Evolutionary conservation across 2,329 filamentous ascomycete species (phyloP).

Genomic region (Hymenoscyphus infarciens): DNA sequence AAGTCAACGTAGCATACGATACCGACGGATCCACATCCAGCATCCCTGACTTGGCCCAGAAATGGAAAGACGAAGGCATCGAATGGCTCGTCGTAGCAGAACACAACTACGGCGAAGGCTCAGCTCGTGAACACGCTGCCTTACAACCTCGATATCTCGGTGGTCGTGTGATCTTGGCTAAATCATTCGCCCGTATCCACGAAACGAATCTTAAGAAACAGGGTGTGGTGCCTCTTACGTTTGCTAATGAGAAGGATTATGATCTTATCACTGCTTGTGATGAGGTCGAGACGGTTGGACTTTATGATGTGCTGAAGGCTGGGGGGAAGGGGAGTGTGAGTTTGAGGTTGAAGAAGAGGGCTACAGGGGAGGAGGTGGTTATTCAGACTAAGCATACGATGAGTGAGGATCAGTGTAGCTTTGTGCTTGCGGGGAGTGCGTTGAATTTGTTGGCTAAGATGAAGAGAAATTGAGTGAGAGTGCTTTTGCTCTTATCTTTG

Average conservation of each 20-base stretch:
- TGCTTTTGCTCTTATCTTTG: background rate
- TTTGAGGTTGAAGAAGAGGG: slow-evolving; percentile 60
- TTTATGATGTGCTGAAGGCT: slow-evolving; percentile 75
- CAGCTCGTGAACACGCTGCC: slow-evolving; percentile 83
- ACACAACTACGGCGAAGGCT: slow-evolving; percentile 95
- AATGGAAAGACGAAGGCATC: slow-evolving; percentile 72
- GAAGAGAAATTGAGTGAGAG: slow-evolving; percentile 14
- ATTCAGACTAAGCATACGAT: slow-evolving; percentile 85
- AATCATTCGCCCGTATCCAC: slow-evolving; percentile 88
- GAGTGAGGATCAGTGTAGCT: slow-evolving; percentile 84
- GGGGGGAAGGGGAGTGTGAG: slow-evolving; percentile 75
- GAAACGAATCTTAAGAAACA: slow-evolving; percentile 98
- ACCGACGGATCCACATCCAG: slow-evolving; percentile 68
- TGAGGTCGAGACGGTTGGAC: slow-evolving; percentile 73
- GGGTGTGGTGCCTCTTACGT: slow-evolving; percentile 90
- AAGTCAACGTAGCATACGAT: slow-evolving; percentile 92
- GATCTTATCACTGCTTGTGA: slow-evolving; percentile 80
- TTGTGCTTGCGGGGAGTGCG: slow-evolving; percentile 90
- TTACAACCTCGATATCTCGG: slow-evolving; percentile 89
- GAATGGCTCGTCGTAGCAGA: slow-evolving; percentile 95
- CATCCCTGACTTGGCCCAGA: slow-evolving; percentile 82
- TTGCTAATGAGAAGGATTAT: slow-evolving; percentile 85
- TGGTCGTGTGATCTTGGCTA: slow-evolving; percentile 76
- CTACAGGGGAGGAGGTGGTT: slow-evolving; percentile 58
- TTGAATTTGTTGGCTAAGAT: slow-evolving; percentile 79